Conservation (phyloP, 164 flowering plant genomes). For the Cinnamomum chago region DNA sequence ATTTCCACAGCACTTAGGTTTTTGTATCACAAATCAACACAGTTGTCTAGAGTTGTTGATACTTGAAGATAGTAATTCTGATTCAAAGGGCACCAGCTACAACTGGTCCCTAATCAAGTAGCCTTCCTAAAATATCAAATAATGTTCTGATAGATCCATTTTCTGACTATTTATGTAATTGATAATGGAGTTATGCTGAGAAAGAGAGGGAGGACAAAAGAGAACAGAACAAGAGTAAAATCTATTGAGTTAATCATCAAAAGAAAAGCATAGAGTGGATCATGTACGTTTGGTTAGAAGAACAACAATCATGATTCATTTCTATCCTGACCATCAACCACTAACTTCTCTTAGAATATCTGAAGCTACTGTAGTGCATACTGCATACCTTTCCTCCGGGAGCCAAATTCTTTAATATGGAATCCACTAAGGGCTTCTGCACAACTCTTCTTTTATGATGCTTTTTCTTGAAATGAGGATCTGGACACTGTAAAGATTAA, state of each 20-base stretch:
- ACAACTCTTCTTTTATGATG: slow-evolving; percentile 91
- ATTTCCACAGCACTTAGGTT: no score
- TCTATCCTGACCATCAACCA: background rate
- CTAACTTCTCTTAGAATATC: background rate
- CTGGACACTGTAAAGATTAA: slow-evolving; percentile 72
- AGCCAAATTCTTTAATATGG: slow-evolving; percentile 48
- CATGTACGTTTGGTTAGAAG: background rate
- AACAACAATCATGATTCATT: background rate
- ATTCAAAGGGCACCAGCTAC: no score
- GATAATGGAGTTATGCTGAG: no score
- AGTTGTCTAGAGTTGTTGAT: no score
- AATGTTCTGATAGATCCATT: no score
- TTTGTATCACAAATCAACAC: no score
- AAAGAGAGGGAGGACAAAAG: no score
- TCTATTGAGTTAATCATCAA: background rate
- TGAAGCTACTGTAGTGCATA: slow-evolving; percentile 14
- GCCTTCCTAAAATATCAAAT: no score
- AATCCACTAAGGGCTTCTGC: slow-evolving; percentile 75
- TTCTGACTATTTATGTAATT: no score
- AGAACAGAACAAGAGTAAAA: background rate
- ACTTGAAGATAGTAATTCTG: no score
- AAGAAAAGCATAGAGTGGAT: background rate
- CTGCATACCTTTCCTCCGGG: slow-evolving; percentile 78
- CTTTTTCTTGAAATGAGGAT: slow-evolving; percentile 92
- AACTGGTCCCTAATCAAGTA: no score